These are phyloP conservation scores for Sphagnum contortum DNA, from an alignment of 225 moss, liverwort and hornwort genomes.

Conservation along the genomic window DNA sequence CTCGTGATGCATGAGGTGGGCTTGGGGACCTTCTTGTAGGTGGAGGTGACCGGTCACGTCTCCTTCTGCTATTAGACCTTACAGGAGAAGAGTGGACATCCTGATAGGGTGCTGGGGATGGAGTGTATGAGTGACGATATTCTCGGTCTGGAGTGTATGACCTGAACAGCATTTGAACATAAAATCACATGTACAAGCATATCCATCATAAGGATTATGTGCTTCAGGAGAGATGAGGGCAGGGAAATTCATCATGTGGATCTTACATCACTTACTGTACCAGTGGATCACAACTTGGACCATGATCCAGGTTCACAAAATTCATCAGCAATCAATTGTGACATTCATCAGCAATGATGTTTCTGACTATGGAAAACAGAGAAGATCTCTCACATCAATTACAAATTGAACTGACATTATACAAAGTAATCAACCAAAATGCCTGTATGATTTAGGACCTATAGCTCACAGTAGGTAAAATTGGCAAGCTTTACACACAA, in stretches of 20 bases:
- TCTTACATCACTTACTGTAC: neutral
- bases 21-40: conserved; percentile 23
- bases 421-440: too few relatives aligned
- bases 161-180: conserved; percentile 11
- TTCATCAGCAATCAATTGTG: neutral
- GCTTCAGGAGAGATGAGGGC: conserved; percentile 1
- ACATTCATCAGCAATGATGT: too few relatives aligned
- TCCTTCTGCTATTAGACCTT: conserved; percentile 24
- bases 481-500: neutral
- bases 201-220: neutral
- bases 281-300: neutral
- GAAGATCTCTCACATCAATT: too few relatives aligned
- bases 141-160: conserved; percentile 50
- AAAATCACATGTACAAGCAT: neutral
- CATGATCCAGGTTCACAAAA: neutral
- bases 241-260: neutral
- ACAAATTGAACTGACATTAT: too few relatives aligned
- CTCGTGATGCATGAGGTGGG: conserved; percentile 32
- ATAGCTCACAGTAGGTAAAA: neutral
- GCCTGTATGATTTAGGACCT: too few relatives aligned
- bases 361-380: too few relatives aligned
- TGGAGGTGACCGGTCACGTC: conserved; percentile 27
- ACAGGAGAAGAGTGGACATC: conserved; percentile 30
- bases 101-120: conserved; percentile 37
- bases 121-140: conserved; percentile 46